Evolutionary conservation across 495 filamentous ascomycete genomes (phyloP).

Genomic region (Coniosporium apollinis): DNA sequence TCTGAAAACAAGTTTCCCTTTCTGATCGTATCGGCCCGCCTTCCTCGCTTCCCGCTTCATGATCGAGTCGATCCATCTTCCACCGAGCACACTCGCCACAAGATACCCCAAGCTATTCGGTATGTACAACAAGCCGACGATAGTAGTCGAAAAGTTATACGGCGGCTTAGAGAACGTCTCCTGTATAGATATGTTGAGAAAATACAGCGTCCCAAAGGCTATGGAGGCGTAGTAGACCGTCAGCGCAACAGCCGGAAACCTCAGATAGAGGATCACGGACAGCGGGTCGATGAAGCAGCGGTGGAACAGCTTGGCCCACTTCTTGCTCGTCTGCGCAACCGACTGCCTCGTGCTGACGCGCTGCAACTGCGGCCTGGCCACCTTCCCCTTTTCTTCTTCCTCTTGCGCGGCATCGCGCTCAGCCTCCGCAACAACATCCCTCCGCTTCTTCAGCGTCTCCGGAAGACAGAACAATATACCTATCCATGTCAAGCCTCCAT

Average conservation of each 20-base stretch:
- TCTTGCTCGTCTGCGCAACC: conserved; percentile 35
- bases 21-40: conserved; percentile 51
- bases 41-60: conserved; percentile 69
- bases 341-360: conserved; percentile 48
- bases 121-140: conserved; percentile 71
- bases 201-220: conserved; percentile 66
- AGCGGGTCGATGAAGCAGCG: conserved; percentile 66
- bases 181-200: conserved; percentile 77
- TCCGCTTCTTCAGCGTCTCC: conserved; percentile 18
- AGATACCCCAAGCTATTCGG: conserved; percentile 69
- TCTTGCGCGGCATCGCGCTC: conserved; percentile 2
- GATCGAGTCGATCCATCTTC: conserved; percentile 75
- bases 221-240: conserved; percentile 72
- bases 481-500: conserved; percentile 34
- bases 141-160: conserved; percentile 56
- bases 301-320: conserved; percentile 36
- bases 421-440: conserved; percentile 7
- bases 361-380: conserved; percentile 21
- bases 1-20: conserved; percentile 49
- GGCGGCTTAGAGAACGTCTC: conserved; percentile 53
- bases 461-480: conserved; percentile 33
- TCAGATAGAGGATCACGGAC: conserved; percentile 58
- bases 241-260: conserved; percentile 61
- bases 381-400: conserved; percentile 4
- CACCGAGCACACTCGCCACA: conserved; percentile 53